Evolutionary conservation across 2,329 filamentous ascomycete species (phyloP), one percentile per base, ranked within the genome.

Genomic region (Apiospora marii): DNA sequence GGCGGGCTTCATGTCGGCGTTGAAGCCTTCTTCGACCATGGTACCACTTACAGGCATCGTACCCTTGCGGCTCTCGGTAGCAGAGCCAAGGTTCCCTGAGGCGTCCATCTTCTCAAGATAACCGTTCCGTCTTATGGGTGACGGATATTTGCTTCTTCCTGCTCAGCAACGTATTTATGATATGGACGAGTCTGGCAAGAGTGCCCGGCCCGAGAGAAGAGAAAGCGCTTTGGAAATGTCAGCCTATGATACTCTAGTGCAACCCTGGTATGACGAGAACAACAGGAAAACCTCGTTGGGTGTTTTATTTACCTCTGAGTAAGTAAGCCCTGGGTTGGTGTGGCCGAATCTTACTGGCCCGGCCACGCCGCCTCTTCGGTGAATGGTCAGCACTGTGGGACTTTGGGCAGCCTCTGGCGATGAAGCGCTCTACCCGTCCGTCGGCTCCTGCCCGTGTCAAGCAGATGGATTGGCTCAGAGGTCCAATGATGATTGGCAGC

Each of bases 51-150:
- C 34, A 22, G 58, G 58, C 22, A 76, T 72, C 41, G 61, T 74
- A n/a, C 77, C 73, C 68, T 78, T 76, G 16, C 72, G 75, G 27
- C 74, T 76, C 24, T 77, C 77, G n/a, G 74, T 73, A 10, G 74
- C 37, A 48, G 73, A 70, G 43, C 70, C 70, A 16, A 74, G 71
- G 71, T 74, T 74, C 34, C 74, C 70, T 76, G 74, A 12, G 77
- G 34, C 46, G 30, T 78, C 76, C 74, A 78, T 76, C 16, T 76
- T 74, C 24, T 74, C 61, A 24, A 74, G 8, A 30, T 30, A 72
- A 53, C 72, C 72, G n/a, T 71, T 75, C 22, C 13, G 10, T 4
- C 2, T 3, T 64, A 34, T n/a, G 41, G 34, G 22, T n/a, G 19
- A 41, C 19, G 34, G 12, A 24, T 19, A 19, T 6, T 37, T 61